Percentiles rank a stretch among this genome's conserved stretches.
These are phyloP conservation scores for Daldinia caldariorum DNA, from an alignment of 495 filamentous ascomycete species.

Conservation along the genomic window DNA sequence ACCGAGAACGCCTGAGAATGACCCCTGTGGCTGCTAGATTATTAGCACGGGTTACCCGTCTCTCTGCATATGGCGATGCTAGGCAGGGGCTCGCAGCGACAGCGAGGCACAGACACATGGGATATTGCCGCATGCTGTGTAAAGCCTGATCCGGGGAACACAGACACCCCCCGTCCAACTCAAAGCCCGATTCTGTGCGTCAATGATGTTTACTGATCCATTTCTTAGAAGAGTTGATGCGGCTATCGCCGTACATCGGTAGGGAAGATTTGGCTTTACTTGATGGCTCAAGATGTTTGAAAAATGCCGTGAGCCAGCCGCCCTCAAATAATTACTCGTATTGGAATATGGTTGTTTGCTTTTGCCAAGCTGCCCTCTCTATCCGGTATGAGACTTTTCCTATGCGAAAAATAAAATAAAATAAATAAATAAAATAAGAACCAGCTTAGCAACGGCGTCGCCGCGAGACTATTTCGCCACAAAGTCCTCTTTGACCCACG, in stretches of 20 bases:
- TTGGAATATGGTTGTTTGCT: slow-evolving; percentile 17
- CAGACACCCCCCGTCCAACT: slow-evolving; percentile 20
- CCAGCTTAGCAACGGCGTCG: slow-evolving; percentile 30
- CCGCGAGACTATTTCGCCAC: slow-evolving; percentile 31
- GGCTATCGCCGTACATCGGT: neutral
- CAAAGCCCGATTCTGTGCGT: slow-evolving; percentile 17
- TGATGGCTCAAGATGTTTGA: slow-evolving; percentile 4
- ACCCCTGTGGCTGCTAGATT: neutral
- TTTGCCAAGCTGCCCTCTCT: slow-evolving; percentile 8
- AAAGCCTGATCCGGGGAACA: slow-evolving; percentile 21
- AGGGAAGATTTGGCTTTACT: neutral
- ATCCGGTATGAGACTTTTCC: slow-evolving; percentile 7
- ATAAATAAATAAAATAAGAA: neutral
- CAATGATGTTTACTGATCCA: neutral
- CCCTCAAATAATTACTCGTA: slow-evolving; percentile 11
- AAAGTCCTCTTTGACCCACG: slow-evolving; percentile 19
- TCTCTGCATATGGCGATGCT: slow-evolving; percentile 3
- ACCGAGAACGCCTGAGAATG: neutral
- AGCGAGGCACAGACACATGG: slow-evolving; percentile 1
- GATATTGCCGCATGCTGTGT: slow-evolving; percentile 5
- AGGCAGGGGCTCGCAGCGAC: neutral
- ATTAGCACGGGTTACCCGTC: neutral
- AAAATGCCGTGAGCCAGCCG: slow-evolving; percentile 6
- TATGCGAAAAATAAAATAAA: neutral
- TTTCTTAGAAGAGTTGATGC: neutral